Base-by-base conservation (phyloP, 495 filamentous ascomycete genomes). In the Lophium mytilinum region DNA sequence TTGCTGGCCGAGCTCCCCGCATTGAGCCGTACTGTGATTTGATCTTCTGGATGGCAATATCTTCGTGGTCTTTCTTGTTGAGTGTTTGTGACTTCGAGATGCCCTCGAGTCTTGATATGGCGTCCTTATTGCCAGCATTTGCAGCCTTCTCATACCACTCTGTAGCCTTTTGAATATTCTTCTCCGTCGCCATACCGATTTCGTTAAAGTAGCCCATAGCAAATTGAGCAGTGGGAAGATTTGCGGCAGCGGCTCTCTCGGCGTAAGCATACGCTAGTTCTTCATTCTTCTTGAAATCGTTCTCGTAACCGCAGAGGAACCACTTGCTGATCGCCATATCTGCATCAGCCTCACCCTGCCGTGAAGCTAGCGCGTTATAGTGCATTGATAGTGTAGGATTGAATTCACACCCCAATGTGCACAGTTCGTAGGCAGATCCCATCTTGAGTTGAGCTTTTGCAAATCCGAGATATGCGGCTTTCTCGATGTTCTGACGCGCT, bases 291-390 rank as follows among this genome's bases (percentile, higher is more conserved):
- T 88, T 81, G 67, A 98, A 96, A 6, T 90, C 77, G 21, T 83
- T 83, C 67, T 97, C 91, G 60, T 90, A 89, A 8, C 93, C 93
- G 66, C 93, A 96, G 24, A 98, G 77, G 71, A 97, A 97, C 93
- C 93, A 98, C 71, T 96, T 94, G 67, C 91, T 96, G 57, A 98
- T 92, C 21, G 90, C 89, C 80, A 98, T 90, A 51, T 95, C 89
- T 0, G 92, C 93, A 65, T 97, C 93, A 0, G 88, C 73, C 63
- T 96, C 90, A 9, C 83, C 83, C 71, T 97, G 94, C 40, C 87
- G 83, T 4, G 93, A 86, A 17, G 93, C 94, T 40, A 98, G 78
- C 52, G 89, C 90, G 68, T 96, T 96, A 71, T 98, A 98, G 63
- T 98, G 93, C 56, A 98, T 71, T 4, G 92, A 96, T 50, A 95